Base-by-base conservation (phyloP, 106 monocot species). In the Dendrobium chrysotoxum region DNA sequence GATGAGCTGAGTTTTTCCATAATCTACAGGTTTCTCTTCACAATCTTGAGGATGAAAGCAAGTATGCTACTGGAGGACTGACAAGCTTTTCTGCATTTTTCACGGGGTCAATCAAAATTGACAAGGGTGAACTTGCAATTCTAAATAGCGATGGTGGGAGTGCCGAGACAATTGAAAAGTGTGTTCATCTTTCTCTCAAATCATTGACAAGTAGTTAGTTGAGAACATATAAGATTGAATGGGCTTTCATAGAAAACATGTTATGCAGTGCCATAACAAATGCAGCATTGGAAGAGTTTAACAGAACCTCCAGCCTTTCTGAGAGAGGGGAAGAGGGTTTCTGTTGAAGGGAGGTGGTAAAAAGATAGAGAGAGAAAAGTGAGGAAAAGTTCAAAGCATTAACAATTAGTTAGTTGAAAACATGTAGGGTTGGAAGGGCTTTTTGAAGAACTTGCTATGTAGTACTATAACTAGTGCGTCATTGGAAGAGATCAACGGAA, bases 61-160 rank as follows among this genome's bases (percentile, higher is more conserved):
- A 57, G 12, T 99, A 91, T 84, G 80, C 88, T 7, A 87, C 91
- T 77, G 93, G 90, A 77, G 87, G 85, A 26, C 84, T 28, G 28
- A 84, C 76, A 26, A 84, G 40, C 16, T 78, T 78, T 54, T 83
- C 73, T 23, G 28, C 83, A 35, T 80, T 90, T 91, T 18, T 95
- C 25, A 99, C 93, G 18, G 98, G 95, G 40, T 47, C 77, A 28
- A 87, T 95, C 70, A 90, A 90, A 81, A 80, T 99, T 82, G 91
- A 90, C 79, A 88, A 91, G 85, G 89, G 89, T 67, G 95, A 99
- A 86, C 83, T 95, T 80, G 88, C 87, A 30, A 84, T 99, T 80
- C 66, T 91, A 78, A 92, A 95, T 75, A 83, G 80, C 80, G 98
- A 99, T 82, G 79, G 76, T 66, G 89, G 72, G 28, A 88, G 75